Evolutionary conservation across 129 eudicot genomes (phyloP).

Genomic region (Flaveria bidentis): DNA sequence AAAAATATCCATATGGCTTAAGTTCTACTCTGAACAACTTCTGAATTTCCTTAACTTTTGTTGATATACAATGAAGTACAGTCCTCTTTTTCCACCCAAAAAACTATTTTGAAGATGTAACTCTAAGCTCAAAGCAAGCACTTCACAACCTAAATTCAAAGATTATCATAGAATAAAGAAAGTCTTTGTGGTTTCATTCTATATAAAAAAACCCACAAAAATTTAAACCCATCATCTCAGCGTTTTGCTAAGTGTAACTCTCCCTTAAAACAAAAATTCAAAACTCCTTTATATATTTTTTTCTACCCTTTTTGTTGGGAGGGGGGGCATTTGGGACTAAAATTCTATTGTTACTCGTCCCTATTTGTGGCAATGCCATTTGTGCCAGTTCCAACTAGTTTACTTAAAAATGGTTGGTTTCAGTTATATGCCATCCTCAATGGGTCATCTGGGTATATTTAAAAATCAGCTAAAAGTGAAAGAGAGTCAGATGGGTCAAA

Average conservation of each 20-base stretch:
- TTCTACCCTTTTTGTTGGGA: not conserved
- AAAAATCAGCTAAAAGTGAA: not conserved
- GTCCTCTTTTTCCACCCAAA: slow-evolving; percentile 1
- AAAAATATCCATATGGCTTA: not conserved
- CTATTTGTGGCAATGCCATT: not conserved
- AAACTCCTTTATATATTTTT: not conserved
- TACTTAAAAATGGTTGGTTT: not conserved
- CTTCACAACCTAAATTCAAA: not conserved
- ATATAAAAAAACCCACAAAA: not conserved
- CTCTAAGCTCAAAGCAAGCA: not conserved
- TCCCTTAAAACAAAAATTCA: not conserved
- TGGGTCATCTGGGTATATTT: not conserved
- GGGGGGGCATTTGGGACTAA: not conserved
- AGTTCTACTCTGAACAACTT: not conserved
- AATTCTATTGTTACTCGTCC: not conserved
- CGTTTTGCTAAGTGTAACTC: not conserved
- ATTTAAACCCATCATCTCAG: not conserved
- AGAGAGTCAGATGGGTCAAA: not conserved
- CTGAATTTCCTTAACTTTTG: not conserved
- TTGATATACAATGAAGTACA: not conserved
- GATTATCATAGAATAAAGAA: not conserved
- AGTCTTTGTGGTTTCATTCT: slow-evolving; percentile 8
- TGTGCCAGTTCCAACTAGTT: not conserved
- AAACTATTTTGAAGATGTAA: not conserved
- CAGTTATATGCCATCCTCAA: not conserved